Conservation (phyloP, 768 basidiomycete genomes). For the Leucocoprinus leucothites region DNA sequence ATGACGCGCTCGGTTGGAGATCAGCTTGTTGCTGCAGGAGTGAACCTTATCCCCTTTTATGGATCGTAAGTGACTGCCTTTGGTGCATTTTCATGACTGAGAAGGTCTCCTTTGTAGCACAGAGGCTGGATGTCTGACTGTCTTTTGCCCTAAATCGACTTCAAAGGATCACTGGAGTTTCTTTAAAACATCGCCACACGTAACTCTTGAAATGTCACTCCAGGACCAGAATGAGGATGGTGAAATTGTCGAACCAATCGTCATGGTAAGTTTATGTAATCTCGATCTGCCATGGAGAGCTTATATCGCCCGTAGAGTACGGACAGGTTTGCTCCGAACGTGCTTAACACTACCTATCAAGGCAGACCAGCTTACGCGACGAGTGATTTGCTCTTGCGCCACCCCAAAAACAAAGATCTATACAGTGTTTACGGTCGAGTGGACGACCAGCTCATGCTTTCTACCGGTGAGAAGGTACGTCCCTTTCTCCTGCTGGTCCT, state of each 20-base stretch:
- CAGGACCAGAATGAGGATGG: background rate
- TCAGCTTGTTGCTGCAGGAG: slow-evolving; percentile 14
- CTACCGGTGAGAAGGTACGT: slow-evolving; percentile 29
- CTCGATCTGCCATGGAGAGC: no score
- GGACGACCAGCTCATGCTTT: slow-evolving; percentile 45
- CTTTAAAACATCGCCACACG: background rate
- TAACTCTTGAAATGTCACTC: background rate
- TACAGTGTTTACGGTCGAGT: slow-evolving; percentile 37
- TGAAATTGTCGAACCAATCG: background rate
- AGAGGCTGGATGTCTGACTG: background rate
- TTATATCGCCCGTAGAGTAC: no score
- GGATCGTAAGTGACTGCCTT: slow-evolving; percentile 28
- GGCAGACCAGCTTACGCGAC: slow-evolving; percentile 32
- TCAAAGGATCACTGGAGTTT: background rate
- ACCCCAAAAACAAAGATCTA: slow-evolving; percentile 31
- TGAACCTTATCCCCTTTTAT: slow-evolving; percentile 26
- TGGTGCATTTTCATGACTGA: background rate
- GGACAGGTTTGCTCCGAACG: slow-evolving; percentile 2
- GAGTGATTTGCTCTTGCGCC: slow-evolving; percentile 35
- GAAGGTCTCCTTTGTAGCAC: background rate
- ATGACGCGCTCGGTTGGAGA: slow-evolving; percentile 23
- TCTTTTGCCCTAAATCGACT: background rate
- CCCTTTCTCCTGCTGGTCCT: background rate
- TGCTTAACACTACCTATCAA: slow-evolving; percentile 29
- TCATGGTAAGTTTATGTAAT: no score